Evolutionary conservation across 306 rosid species (phyloP).

Genomic region (Malus domestica): DNA sequence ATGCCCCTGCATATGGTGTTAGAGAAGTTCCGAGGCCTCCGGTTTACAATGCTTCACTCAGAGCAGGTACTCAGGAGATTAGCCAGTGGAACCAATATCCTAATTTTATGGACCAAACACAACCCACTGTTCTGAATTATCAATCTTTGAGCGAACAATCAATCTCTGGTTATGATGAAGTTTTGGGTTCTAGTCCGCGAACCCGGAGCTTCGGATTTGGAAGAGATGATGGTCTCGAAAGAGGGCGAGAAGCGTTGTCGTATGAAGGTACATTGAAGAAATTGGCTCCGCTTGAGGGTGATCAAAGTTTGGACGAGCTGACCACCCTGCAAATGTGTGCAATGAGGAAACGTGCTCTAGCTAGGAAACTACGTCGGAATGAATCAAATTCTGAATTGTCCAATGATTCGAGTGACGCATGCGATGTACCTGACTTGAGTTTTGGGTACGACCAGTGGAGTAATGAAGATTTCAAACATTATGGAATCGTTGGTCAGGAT

Average conservation of each 20-base stretch:
- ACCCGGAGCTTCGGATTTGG: neutral
- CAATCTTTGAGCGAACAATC: neutral
- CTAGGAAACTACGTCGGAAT: neutral
- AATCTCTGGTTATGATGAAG: neutral
- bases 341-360: neutral
- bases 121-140: neutral
- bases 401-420: neutral
- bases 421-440: neutral
- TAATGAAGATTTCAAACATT: neutral
- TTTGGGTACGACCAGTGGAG: neutral
- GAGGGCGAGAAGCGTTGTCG: neutral
- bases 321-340: slow-evolving; percentile 3
- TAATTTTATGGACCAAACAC: neutral
- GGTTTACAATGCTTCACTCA: neutral
- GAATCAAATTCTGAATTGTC: neutral
- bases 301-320: slow-evolving; percentile 5
- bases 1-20: neutral
- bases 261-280: neutral
- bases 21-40: slow-evolving; percentile 3
- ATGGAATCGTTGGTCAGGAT: neutral
- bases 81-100: neutral
- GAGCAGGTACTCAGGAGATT: neutral
- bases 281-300: slow-evolving; percentile 5
- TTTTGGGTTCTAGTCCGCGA: slow-evolving; percentile 1
- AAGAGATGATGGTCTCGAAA: slow-evolving; percentile 5